Base-by-base conservation (phyloP, 768 basidiomycete genomes). In the Rhizopogon rudus region DNA sequence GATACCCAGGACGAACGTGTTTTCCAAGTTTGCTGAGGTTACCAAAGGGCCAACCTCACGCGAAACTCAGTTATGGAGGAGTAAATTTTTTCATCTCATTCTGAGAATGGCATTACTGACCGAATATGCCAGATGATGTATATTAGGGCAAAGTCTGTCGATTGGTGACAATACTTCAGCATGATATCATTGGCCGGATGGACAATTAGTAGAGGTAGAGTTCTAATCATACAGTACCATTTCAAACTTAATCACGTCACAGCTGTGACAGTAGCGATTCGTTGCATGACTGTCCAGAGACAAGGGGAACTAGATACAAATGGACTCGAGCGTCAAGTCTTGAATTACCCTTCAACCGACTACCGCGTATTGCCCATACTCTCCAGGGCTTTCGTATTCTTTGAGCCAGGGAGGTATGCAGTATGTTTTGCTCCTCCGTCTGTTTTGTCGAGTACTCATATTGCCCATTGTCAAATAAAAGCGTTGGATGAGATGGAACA, bases 101-200 rank as follows among this genome's bases (percentile, higher is more conserved):
- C 16, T 46, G 13, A 12, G n/a, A 17, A 44, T 29, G 20, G n/a
- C n/a, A n/a, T n/a, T n/a, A n/a, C n/a, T n/a, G n/a, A n/a, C n/a
- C n/a, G n/a, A n/a, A n/a, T n/a, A n/a, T n/a, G n/a, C n/a, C 61
- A 88, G 87, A 88, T 90, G 87, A 65, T 88, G 45, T 86, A 84
- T 63, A 86, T 88, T 51, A 82, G n/a, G n/a, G 79, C 87, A 25
- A 74, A 71, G 86, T 87, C 64, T 57, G 20, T 40, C 10, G 17
- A 35, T 9, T 29, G 20, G 16, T 29, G 8, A 43, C 33, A 17
- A 3, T 6, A 1, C 45, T 33, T 12, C 51, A 88, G 86, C 40
- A 87, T 91, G 86, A 78, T 87, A n/a, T n/a, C n/a, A n/a, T n/a
- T n/a, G n/a, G 78, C 77, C 14, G 87, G 84, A 2, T 87, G 83